Percentiles rank a stretch among this genome's conserved stretches.
Evolutionary conservation across 768 basidiomycete genomes (phyloP).

Genomic region (Sarcodon aspratus): DNA sequence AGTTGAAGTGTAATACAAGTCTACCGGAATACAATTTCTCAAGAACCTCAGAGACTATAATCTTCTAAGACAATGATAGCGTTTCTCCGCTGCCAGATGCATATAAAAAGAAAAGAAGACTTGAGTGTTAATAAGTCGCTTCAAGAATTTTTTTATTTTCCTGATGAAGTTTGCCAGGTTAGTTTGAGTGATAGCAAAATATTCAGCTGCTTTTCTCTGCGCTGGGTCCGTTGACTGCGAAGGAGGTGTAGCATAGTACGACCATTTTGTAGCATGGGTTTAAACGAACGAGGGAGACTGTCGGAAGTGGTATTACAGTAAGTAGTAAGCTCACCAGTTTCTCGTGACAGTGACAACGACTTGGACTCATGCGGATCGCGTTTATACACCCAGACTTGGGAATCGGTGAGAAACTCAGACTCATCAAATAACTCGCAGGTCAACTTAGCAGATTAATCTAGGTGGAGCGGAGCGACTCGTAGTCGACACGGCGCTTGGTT

Average conservation of each 20-base stretch:
- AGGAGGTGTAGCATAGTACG: neutral
- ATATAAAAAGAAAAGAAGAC: too few relatives aligned
- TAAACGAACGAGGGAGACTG: neutral
- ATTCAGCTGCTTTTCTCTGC: constrained; percentile 65
- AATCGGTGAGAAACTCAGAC: constrained; percentile 46
- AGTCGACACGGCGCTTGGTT: constrained; percentile 86
- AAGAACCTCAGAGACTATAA: too few relatives aligned
- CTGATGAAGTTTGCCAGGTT: constrained; percentile 41
- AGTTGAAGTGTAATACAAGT: too few relatives aligned
- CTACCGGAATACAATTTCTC: too few relatives aligned
- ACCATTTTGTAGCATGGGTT: neutral
- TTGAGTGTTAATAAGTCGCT: too few relatives aligned
- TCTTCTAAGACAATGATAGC: too few relatives aligned
- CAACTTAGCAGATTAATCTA: constrained; percentile 18
- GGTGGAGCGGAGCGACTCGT: constrained; percentile 94
- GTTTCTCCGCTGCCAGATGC: too few relatives aligned
- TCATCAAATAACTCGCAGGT: neutral
- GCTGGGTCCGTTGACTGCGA: constrained; percentile 25
- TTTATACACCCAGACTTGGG: constrained; percentile 94
- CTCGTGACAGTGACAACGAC: too few relatives aligned
- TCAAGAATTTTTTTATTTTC: too few relatives aligned
- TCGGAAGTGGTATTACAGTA: too few relatives aligned
- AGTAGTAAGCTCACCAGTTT: too few relatives aligned
- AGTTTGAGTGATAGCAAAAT: constrained; percentile 46
- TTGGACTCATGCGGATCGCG: constrained; percentile 58